Percentiles rank a stretch among this genome's conserved stretches.
Conservation (phyloP, 257 asterid species). For the Nyctanthes arbortristis region DNA sequence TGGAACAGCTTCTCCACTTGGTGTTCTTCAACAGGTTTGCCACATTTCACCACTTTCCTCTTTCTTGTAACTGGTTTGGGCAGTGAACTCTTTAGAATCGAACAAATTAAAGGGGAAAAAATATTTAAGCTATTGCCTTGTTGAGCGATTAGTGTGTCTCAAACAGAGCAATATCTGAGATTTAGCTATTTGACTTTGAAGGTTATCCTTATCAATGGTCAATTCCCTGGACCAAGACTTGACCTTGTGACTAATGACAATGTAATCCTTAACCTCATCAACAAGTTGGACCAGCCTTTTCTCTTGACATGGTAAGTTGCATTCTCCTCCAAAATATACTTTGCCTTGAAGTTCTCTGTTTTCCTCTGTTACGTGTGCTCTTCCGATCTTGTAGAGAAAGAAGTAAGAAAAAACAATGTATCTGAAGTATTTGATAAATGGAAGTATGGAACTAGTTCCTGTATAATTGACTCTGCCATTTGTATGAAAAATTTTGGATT, state of each 20-base stretch:
- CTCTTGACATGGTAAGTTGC: slow-evolving; percentile 81
- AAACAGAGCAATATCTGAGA: too few relatives aligned
- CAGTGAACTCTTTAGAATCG: too few relatives aligned
- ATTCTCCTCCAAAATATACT: neutral
- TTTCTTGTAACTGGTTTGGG: neutral
- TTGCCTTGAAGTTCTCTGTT: neutral
- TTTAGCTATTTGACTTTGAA: slow-evolving; percentile 34
- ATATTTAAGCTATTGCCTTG: too few relatives aligned
- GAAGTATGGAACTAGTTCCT: too few relatives aligned
- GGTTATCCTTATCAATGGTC: slow-evolving; percentile 92
- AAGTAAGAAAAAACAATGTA: too few relatives aligned
- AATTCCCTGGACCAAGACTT: slow-evolving; percentile 92
- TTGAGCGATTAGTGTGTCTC: too few relatives aligned
- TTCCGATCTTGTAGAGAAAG: too few relatives aligned
- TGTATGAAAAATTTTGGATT: too few relatives aligned
- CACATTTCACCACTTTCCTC: neutral
- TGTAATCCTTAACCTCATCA: slow-evolving; percentile 67
- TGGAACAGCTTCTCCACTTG: slow-evolving; percentile 80
- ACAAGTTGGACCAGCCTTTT: slow-evolving; percentile 82
- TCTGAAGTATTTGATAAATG: too few relatives aligned
- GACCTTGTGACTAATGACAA: slow-evolving; percentile 89
- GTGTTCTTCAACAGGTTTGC: slow-evolving; percentile 75
- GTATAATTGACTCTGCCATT: too few relatives aligned
- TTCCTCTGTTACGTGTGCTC: neutral
- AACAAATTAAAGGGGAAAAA: neutral